Evolutionary conservation across 768 basidiomycete genomes (phyloP), one percentile per base, ranked within the genome.

Genomic region (Ramaria sp.): DNA sequence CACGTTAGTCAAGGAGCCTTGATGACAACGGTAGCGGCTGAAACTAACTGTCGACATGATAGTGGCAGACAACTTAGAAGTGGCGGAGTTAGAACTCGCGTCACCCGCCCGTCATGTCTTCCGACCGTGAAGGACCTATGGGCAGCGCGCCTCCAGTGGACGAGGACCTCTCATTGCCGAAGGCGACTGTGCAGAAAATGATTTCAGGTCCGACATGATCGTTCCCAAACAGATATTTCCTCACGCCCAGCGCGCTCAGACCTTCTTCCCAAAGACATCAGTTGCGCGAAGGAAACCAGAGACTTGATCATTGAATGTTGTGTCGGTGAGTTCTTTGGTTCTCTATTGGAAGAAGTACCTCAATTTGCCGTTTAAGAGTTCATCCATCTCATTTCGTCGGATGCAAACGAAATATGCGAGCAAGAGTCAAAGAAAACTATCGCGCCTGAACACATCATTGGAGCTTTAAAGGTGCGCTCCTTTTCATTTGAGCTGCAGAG

Each of bases 381-480:
- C 67, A 94, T 99, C 58, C 91, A 98, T 66, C 71, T 98, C 68
- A 86, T 99, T 66, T 95, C 96, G 16, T 91, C 93, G 8, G 92
- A 97, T 66, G 91, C 96, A 50, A 98, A 98, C 67, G 91, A 97
- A 60, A 90, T 97, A 58, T 99, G 96, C 64, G 96, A 98, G 65
- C 85, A 91, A 66, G 93, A 95, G 65, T 90, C 91, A 24, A 97
- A 96, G 74, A 99, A 99, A 74, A 99, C 96, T 0, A 98, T 99
- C 62, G 88, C 92, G 4, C 96, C 96, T 1, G 96, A 99, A 62
- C 96, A 99, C 65, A 93, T 98, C 42, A 85, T 97, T 28, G 73
- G 78, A 22, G 96, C 96, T 5, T 73, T 99, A 54, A 91, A 91
- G 73, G 94, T 88, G 55, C 50, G 75, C 22, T 48, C n/a, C n/a